Conservation (phyloP, 306 rosid species). For the Myrica gale region DNA sequence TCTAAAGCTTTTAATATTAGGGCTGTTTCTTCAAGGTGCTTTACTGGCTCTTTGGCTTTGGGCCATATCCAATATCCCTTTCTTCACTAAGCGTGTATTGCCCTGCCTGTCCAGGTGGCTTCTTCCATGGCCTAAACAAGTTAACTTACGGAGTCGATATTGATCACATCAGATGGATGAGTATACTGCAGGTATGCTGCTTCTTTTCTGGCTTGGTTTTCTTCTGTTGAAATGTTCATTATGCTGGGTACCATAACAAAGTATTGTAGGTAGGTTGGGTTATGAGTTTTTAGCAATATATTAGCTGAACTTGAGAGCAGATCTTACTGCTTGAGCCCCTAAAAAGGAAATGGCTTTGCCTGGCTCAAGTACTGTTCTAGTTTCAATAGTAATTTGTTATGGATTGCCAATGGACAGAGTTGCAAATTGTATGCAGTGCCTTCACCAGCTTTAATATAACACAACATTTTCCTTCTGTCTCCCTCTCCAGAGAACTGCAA, state of each 20-base stretch:
- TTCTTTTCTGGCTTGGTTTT: background rate
- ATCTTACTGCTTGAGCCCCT: background rate
- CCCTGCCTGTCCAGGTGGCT: constrained; percentile 62
- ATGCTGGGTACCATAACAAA: background rate
- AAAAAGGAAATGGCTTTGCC: constrained; percentile 1
- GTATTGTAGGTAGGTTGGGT: background rate
- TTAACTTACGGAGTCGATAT: constrained; percentile 90
- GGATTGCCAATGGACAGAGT: background rate
- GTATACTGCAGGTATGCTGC: constrained; percentile 72
- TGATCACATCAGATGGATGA: constrained; percentile 71
- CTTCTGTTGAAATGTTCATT: constrained; percentile 2
- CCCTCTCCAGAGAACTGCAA: constrained; percentile 69
- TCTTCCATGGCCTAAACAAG: constrained; percentile 68
- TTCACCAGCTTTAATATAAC: constrained; percentile 5
- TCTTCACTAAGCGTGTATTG: constrained; percentile 18
- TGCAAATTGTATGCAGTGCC: background rate
- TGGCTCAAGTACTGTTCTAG: background rate
- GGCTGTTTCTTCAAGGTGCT: constrained; percentile 89
- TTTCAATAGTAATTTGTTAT: background rate
- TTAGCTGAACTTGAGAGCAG: constrained; percentile 3
- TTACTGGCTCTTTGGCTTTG: constrained; percentile 22
- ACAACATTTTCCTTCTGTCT: constrained; percentile 4
- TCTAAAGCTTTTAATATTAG: constrained; percentile 72
- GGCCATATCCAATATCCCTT: too few relatives aligned
- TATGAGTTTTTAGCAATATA: background rate